Conservation (phyloP, 306 rosid genomes). For the Glycine latifolia region DNA sequence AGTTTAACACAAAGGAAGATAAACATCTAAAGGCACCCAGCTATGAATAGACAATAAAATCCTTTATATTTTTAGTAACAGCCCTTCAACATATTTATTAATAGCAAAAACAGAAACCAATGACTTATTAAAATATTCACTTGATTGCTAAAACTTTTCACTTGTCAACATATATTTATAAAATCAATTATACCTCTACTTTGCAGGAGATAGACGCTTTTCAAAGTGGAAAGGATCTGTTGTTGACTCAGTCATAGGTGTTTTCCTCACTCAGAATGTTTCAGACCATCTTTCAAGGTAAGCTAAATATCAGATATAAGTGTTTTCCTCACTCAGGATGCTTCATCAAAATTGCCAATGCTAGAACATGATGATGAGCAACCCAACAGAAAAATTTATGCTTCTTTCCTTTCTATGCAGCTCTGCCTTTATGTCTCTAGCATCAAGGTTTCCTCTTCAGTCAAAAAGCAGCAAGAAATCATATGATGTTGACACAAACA, state of each 20-base stretch:
- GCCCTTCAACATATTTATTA: conserved; percentile 25
- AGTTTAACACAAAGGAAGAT: conserved; percentile 16
- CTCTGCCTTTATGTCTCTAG: conserved; percentile 96
- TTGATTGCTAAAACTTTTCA: conserved; percentile 25
- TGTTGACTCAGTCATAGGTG: conserved; percentile 94
- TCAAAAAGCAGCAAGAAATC: conserved; percentile 53
- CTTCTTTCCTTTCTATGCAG: conserved; percentile 61
- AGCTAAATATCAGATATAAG: conserved; percentile 31
- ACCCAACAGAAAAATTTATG: conserved; percentile 19
- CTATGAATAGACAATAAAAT: conserved; percentile 28
- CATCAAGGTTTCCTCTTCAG: conserved; percentile 76
- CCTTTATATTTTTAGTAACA: conserved; percentile 24
- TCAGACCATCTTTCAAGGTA: conserved; percentile 98
- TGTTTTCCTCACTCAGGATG: conserved; percentile 23
- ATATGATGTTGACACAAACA: conserved; percentile 46
- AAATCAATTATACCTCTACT: conserved; percentile 44
- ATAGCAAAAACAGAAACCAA: conserved; percentile 27
- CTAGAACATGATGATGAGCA: conserved; percentile 32
- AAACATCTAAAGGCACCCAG: conserved; percentile 12
- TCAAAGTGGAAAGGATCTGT: conserved; percentile 98
- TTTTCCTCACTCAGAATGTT: conserved; percentile 96
- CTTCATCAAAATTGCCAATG: conserved; percentile 31
- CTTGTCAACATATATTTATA: conserved; percentile 36
- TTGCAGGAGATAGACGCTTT: conserved; percentile 93
- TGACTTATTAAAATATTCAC: no score